Conservation (phyloP, 345 rosid species). For the Arabidopsis thaliana region DNA sequence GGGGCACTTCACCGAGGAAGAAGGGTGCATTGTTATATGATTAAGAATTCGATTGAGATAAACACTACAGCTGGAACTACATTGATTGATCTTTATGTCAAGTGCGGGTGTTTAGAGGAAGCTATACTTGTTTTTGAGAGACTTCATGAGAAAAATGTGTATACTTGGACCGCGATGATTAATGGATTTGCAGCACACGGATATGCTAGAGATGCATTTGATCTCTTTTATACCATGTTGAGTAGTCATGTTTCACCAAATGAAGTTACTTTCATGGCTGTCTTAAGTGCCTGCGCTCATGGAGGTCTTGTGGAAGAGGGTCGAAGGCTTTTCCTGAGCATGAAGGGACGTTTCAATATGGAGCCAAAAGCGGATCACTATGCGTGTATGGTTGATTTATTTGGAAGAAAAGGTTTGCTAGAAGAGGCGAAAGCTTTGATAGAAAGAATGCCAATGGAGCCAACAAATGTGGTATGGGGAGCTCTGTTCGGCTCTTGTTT, state of each 20-base stretch:
- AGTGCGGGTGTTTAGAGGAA: conserved; percentile 46
- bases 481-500: conserved; percentile 40
- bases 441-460: conserved; percentile 44
- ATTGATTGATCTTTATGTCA: conserved; percentile 48
- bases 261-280: conserved; percentile 42
- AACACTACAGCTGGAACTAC: conserved; percentile 42
- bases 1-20: conserved; percentile 56
- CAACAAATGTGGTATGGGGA: conserved; percentile 44
- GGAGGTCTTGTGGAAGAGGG: conserved; percentile 48
- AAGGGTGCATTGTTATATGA: conserved; percentile 57
- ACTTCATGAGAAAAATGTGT: conserved; percentile 36
- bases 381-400: conserved; percentile 44
- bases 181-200: conserved; percentile 46
- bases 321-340: conserved; percentile 34
- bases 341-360: conserved; percentile 36
- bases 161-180: conserved; percentile 47
- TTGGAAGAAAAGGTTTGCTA: conserved; percentile 46
- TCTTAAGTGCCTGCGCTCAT: conserved; percentile 52
- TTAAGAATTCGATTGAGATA: conserved; percentile 45
- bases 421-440: conserved; percentile 42
- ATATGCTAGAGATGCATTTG: conserved; percentile 30
- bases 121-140: conserved; percentile 39
- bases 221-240: conserved; percentile 42
- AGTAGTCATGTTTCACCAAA: conserved; percentile 38
- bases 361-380: conserved; percentile 32